Evolutionary conservation across 2,329 filamentous ascomycete genomes (phyloP), one percentile per base, ranked within the genome.

Genomic region (Penicillium palitans): DNA sequence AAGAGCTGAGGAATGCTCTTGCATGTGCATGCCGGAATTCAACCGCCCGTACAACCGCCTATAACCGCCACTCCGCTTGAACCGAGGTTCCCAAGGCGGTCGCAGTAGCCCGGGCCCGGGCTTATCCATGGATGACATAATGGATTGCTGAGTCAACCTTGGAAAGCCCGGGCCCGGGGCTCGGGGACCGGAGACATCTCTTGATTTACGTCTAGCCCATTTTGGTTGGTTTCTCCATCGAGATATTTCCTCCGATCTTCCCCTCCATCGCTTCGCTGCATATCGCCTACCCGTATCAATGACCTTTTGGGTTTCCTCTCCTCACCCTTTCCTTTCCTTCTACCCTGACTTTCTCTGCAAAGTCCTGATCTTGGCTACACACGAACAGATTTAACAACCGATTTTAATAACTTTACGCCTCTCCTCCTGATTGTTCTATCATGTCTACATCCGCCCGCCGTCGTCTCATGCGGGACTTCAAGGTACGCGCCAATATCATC

Each of bases 391-490:
- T 17, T 27, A 42, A 8, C 10, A 27, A 10, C 15, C 17, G 5
- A 45, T 35, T 52, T 37, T 21, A 37, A 50, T 27, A 6, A 12
- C 4, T 46, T 44, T 17, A 39, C 33, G n/a, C 25, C 13, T 54
- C 51, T 12, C 51, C 55, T 42, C 51, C 55, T 42, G 21, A 39
- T 56, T 42, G 33, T 21, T 39, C 45, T 49, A 49, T 55, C 50
- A 92, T 91, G 93, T 98, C 93, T 70, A 98, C 95, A 64, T 90
- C 93, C 68, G 95, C 95, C 68, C 90, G 95, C 75, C 90, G 95
- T 75, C 91, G 95, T 74, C 83, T 99, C 77, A 98, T 99, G 95
- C 90, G 95, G 76, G 95, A 98, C 82, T 98, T 98, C 86, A 98
- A 98, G 90, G 92, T 96, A 76, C 60, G 85, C 65, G 29, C 25